Conservation (phyloP, 2,329 filamentous ascomycete species). For the Botrytis galanthina region DNA sequence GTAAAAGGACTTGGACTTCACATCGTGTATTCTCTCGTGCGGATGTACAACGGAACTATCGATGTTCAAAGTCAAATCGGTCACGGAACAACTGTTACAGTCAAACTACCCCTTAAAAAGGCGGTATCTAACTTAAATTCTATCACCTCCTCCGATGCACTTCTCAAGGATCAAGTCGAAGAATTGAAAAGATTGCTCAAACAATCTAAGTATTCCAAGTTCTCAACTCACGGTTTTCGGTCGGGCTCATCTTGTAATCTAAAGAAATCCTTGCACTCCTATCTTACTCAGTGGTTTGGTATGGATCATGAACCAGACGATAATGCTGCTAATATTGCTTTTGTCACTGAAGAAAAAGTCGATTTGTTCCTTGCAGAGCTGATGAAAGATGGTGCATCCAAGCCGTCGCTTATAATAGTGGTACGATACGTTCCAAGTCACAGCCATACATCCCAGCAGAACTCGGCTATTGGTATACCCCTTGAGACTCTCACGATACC, state of each 20-base stretch:
- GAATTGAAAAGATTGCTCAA: neutral
- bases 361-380: neutral
- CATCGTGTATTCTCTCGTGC: slow-evolving; percentile 58
- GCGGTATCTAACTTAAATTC: neutral
- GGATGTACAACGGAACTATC: slow-evolving; percentile 56
- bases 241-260: slow-evolving; percentile 2
- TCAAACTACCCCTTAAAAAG: slow-evolving; percentile 36
- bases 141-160: neutral
- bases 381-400: neutral
- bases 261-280: slow-evolving; percentile 4
- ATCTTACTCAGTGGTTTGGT: slow-evolving; percentile 14
- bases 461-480: neutral
- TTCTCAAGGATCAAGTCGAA: neutral
- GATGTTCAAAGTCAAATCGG: slow-evolving; percentile 52
- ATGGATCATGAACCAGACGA: neutral
- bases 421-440: slow-evolving; percentile 10
- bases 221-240: slow-evolving; percentile 12
- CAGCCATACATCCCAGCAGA: neutral
- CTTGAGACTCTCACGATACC: slow-evolving; percentile 18
- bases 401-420: slow-evolving; percentile 13
- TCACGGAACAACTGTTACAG: slow-evolving; percentile 52
- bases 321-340: slow-evolving; percentile 3
- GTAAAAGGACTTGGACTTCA: slow-evolving; percentile 50
- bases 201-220: slow-evolving; percentile 2
- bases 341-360: slow-evolving; percentile 9